A percentile compares a stretch with the other conserved stretches of the same genome.
Conservation (phyloP, 2,329 filamentous ascomycete genomes). For the Fusarium lateritium region DNA sequence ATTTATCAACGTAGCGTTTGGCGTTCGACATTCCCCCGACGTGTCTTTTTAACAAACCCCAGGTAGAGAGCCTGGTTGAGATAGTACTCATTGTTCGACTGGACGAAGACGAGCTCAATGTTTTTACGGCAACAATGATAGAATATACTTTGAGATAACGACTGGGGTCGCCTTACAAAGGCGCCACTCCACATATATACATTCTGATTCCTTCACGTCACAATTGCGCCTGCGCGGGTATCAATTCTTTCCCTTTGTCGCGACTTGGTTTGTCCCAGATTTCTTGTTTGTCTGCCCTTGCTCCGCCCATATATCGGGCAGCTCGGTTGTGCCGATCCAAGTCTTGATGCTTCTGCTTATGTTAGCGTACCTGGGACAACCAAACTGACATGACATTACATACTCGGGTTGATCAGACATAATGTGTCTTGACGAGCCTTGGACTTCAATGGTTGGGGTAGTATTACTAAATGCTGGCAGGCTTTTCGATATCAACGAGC, state of each 20-base stretch:
- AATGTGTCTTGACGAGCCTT: neutral
- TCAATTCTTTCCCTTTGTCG: constrained; percentile 18
- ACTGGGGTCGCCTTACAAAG: neutral
- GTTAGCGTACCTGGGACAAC: constrained; percentile 15
- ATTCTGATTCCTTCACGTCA: constrained; percentile 23
- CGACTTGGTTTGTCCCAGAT: neutral
- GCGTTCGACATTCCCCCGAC: neutral
- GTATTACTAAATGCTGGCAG: neutral
- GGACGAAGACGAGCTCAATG: constrained; percentile 21
- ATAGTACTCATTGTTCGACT: constrained; percentile 12
- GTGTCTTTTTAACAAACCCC: neutral
- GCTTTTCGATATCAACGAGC: neutral
- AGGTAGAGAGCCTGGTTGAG: constrained; percentile 1
- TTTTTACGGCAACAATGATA: constrained; percentile 28
- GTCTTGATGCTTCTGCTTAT: constrained; percentile 9
- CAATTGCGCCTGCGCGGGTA: constrained; percentile 41
- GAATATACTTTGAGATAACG: constrained; percentile 24
- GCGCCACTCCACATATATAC: constrained; percentile 12
- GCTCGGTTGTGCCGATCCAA: constrained; percentile 19
- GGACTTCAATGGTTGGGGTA: neutral
- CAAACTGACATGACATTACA: neutral
- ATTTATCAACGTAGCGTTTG: constrained; percentile 1
- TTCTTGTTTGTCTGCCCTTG: constrained; percentile 18
- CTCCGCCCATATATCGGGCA: constrained; percentile 31
- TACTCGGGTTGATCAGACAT: constrained; percentile 31